These are phyloP conservation scores for Aspergillus viridinutans DNA, from an alignment of 2,329 filamentous ascomycete species.

Conservation along the genomic window DNA sequence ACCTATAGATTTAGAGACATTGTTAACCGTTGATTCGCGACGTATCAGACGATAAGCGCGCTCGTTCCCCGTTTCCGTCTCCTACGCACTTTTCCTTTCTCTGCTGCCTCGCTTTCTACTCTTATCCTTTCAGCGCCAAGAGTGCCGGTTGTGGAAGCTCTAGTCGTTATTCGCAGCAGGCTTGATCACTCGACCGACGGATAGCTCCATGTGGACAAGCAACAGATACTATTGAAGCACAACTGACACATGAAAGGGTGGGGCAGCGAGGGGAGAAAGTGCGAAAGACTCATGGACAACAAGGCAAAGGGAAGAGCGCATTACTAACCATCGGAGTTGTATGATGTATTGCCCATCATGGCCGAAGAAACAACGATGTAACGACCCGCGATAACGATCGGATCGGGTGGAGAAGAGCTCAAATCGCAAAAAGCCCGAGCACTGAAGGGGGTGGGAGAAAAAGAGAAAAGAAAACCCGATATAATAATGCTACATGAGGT, in stretches of 20 bases:
- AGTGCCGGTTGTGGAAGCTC: not conserved
- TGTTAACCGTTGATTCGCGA: conserved; percentile 8
- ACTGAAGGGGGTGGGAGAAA: conserved; percentile 1
- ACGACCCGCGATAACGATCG: conserved; percentile 17
- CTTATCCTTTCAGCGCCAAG: not conserved
- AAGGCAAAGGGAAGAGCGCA: conserved; percentile 12
- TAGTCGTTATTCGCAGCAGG: not conserved
- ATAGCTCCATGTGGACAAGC: not conserved
- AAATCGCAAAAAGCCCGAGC: conserved; percentile 12
- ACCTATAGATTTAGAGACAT: conserved; percentile 20
- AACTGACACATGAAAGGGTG: not conserved
- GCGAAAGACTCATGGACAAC: conserved; percentile 13
- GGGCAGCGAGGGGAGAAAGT: not conserved
- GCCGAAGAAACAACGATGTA: conserved; percentile 15
- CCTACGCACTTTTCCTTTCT: not conserved
- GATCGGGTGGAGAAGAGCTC: conserved; percentile 15
- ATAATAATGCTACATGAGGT: conserved; percentile 20
- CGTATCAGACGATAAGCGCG: not conserved
- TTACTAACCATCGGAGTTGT: conserved; percentile 38
- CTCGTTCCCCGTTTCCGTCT: not conserved
- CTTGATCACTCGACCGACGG: not conserved
- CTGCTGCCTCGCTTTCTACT: not conserved
- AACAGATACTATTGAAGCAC: not conserved
- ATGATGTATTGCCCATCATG: conserved; percentile 33
- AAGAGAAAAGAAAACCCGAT: conserved; percentile 2